phyloP scores from a whole-genome alignment of 148 eudicot genomes.

The Arbutus unedo region DNA sequence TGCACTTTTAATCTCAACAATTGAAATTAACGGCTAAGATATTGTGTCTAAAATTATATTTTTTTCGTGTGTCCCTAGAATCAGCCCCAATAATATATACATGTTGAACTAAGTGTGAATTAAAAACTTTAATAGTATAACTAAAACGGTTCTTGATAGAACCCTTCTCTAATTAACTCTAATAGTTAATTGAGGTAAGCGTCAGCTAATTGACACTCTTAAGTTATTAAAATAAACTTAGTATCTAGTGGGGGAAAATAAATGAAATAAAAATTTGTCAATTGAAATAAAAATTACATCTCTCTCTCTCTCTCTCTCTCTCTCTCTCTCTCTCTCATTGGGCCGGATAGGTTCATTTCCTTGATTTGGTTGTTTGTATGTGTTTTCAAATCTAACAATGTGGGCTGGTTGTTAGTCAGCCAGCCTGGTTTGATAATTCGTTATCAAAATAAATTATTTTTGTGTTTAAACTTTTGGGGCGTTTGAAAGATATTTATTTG shows the following conservation, averaged over 20 bases:
- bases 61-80: too few species aligned
- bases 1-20: too few species aligned
- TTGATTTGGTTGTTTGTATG: not conserved
- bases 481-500: too few species aligned
- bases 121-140: not conserved
- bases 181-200: not conserved
- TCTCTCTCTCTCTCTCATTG: not conserved
- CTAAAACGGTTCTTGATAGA: not conserved
- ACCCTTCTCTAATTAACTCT: not conserved
- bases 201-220: not conserved
- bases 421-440: not conserved
- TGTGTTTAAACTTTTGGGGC: not conserved
- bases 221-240: too few species aligned
- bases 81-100: too few species aligned
- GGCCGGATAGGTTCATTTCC: not conserved
- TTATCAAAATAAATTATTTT: not conserved
- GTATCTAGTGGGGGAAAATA: not conserved
- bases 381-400: not conserved
- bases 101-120: slow-evolving; percentile 6
- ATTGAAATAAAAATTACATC: not conserved
- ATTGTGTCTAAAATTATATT: too few species aligned
- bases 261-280: not conserved
- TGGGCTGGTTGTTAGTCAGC: not conserved
- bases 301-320: not conserved
- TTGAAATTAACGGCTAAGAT: too few species aligned